A percentile compares a stretch with the other conserved stretches of the same genome.
phyloP scores from a whole-genome alignment of 306 rosid genomes.

The Notholithocarpus densiflorus region DNA sequence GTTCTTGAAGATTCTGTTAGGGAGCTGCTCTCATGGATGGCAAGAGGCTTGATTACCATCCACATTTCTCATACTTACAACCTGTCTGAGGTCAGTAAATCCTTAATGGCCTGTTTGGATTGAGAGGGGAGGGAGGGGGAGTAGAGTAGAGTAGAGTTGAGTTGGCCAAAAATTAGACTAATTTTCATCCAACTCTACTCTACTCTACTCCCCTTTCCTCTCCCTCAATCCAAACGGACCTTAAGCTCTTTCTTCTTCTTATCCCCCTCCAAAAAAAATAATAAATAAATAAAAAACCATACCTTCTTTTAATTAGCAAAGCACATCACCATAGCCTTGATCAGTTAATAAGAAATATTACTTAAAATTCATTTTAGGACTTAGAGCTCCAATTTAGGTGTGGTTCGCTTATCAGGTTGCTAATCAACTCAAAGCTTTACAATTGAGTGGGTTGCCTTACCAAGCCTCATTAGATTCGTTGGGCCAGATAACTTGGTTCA shows the following conservation, averaged over 20 bases:
- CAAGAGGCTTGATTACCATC: constrained; percentile 68
- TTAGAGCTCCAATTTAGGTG: background rate
- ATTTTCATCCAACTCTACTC: too few species aligned
- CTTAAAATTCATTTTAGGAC: background rate
- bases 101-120: background rate
- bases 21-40: constrained; percentile 78
- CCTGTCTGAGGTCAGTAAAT: constrained; percentile 66
- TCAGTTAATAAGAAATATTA: background rate
- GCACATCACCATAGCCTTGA: background rate
- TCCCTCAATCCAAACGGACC: background rate
- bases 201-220: background rate
- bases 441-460: background rate
- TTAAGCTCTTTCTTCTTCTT: too few species aligned
- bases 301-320: constrained; percentile 10
- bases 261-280: background rate
- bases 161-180: too few species aligned
- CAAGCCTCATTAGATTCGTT: too few species aligned
- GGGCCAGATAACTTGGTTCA: too few species aligned
- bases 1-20: constrained; percentile 77
- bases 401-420: background rate
- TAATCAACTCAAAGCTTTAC: background rate
- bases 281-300: background rate
- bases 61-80: constrained; percentile 73
- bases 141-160: too few species aligned
- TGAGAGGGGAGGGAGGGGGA: too few species aligned